Base-by-base conservation (phyloP, 2,329 filamentous ascomycete species). In the Emericellopsis cladophorae region DNA sequence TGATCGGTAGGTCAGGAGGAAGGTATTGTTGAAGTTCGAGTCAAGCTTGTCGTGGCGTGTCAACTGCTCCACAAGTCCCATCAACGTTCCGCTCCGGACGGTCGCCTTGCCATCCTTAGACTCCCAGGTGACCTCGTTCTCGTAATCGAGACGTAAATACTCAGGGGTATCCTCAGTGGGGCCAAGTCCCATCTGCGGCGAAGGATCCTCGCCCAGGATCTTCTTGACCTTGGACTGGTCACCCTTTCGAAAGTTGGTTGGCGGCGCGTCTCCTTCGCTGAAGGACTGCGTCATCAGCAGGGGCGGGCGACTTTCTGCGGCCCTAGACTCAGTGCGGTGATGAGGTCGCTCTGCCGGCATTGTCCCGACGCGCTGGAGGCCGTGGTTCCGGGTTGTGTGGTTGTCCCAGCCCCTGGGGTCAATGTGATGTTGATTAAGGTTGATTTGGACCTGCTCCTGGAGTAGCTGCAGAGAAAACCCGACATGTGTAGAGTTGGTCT, bases 1-100 rank as follows among this genome's bases (percentile, higher is more conserved):
- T 0, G 92, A 98, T 46, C 85, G 77, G 59, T 98, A 98, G 1
- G 92, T 98, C 31, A 98, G 75, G 14, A 98, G 77, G 70, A 98
- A 98, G 1, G 92, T 98, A 53, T 90, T 93, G 66, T 96, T 96
- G 65, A 96, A 96, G 46, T 76, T 90, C 4, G 89, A 87, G 55
- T 96, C 92, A 12, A 95, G 74, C 54, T 93, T 92, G 63, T 98
- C 92, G 55, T 98, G 92, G 38, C 92, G 79, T 14, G 92, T 98
- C 36, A 98, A 72, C 55, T 96, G 90, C 60, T 96, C 92, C 6
- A 95, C 92, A 43, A 98, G 68, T 5, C 85, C 92, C 24, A 86
- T 72, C 16, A 98, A 65, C 1, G 90, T 94, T 37, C 92, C 92
- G 49, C 90, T 92, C 58, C 89, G 92, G 43, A 98, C 74, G 24